Evolutionary conservation across 2,329 filamentous ascomycete genomes (phyloP).

Genomic region (Paradendryphiella salina): DNA sequence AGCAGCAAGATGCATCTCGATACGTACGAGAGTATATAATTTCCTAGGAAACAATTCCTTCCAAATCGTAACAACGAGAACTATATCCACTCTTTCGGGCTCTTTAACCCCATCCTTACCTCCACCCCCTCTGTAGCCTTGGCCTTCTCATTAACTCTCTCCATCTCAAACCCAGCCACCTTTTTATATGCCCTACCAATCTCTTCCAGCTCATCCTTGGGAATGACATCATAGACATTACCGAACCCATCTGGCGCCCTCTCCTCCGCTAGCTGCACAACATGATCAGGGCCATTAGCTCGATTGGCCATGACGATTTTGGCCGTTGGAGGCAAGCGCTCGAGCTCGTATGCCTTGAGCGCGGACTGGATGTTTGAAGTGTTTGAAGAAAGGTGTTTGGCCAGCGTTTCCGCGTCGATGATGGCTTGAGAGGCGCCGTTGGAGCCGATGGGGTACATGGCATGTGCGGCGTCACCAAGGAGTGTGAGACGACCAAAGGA

Average conservation of each 20-base stretch:
- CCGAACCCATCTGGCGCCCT: conserved; percentile 47
- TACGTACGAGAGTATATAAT: background rate
- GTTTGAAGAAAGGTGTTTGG: conserved; percentile 37
- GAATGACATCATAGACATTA: conserved; percentile 49
- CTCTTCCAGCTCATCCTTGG: conserved; percentile 47
- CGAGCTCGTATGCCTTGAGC: conserved; percentile 47
- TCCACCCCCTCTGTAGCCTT: conserved; percentile 39
- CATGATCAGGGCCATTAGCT: conserved; percentile 53
- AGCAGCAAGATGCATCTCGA: too few species aligned
- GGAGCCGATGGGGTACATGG: conserved; percentile 52
- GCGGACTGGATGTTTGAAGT: conserved; percentile 37
- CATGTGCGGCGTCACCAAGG: conserved; percentile 50
- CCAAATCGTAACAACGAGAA: too few species aligned
- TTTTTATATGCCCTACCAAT: conserved; percentile 47
- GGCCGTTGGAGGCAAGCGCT: conserved; percentile 49
- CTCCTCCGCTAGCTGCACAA: conserved; percentile 53
- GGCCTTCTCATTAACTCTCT: conserved; percentile 50
- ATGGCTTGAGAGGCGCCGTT: conserved; percentile 54
- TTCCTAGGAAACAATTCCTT: background rate
- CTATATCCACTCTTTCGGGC: conserved; percentile 30
- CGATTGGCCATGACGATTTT: conserved; percentile 54
- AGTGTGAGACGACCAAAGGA: conserved; percentile 41
- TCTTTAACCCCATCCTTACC: conserved; percentile 20
- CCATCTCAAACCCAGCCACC: conserved; percentile 53
- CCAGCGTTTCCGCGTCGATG: conserved; percentile 50